Evolutionary conservation across 225 moss, liverwort and hornwort genomes (phyloP), one percentile per base, ranked within the genome.

Genomic region (Sphagnum tenellum): DNA sequence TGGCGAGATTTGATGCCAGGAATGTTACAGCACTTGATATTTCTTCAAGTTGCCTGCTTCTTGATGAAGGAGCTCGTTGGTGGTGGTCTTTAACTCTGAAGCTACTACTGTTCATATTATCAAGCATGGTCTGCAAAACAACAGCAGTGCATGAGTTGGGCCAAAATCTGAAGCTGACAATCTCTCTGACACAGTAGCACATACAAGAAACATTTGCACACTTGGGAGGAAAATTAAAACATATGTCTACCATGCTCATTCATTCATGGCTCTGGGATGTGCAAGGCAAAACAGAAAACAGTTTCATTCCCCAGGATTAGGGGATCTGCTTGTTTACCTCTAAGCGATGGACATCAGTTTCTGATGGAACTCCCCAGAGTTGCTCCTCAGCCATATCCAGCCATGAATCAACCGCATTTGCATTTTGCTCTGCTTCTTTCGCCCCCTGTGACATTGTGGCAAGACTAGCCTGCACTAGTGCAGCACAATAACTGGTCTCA

Each of bases 371-470:
- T 10, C 48, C 52, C 48, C 63, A 52, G 52, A 84, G 59, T 51
- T 75, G 72, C 52, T 67, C 45, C 70, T 84, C 83, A 67, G 80
- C 70, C 59, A 64, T 67, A 65, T 73, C 72, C 58, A 84, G 71
- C 83, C 83, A 80, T 49, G 74, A 74, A 44, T 77, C 71, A 59
- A 80, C 62, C 5, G 70, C 72, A 47, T 71, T 61, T 50, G 76
- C 57, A 64, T 77, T 70, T 60, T 64, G 62, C 61, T 80, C 73
- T 45, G 77, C 79, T 54, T 56, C 70, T 56, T 80, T 63, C 5
- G 66, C 66, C 46, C 62, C 76, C 47, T 79, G 58, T 2, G 62
- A 54, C 82, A 77, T 75, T 48, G 52, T 54, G 49, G 83, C 76
- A 53, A 79, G 67, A 44, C 61, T 68, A 49, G 44, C 68, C 48